Evolutionary conservation across 225 moss, liverwort and hornwort species (phyloP).

Genomic region (Sphagnum tenellum): DNA sequence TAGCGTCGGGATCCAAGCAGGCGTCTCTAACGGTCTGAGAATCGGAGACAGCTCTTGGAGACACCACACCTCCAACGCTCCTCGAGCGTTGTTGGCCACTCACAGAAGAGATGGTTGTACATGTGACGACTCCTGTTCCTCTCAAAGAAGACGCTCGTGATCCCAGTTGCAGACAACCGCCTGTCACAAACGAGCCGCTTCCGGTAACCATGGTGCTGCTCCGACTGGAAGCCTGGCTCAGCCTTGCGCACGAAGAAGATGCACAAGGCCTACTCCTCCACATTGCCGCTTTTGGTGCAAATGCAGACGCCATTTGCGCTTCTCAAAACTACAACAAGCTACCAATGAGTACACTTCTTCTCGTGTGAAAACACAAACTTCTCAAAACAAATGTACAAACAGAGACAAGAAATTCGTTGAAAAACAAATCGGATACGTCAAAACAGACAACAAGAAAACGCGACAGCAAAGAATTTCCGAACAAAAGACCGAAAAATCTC

Average conservation of each 20-base stretch:
- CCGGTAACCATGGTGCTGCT: background rate
- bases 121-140: slow-evolving; percentile 24
- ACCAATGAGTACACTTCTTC: no score
- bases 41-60: slow-evolving; percentile 55
- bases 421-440: no score
- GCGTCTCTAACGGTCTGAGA: slow-evolving; percentile 40
- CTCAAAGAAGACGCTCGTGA: slow-evolving; percentile 20
- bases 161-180: slow-evolving; percentile 26
- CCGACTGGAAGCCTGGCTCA: slow-evolving; percentile 3
- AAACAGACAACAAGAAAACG: no score
- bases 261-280: background rate
- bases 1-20: slow-evolving; percentile 51
- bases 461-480: no score
- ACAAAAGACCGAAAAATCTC: no score
- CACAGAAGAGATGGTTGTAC: slow-evolving; percentile 9
- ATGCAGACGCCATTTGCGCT: slow-evolving; percentile 31
- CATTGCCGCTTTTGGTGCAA: slow-evolving; percentile 20
- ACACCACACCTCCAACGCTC: slow-evolving; percentile 14
- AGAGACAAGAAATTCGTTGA: no score
- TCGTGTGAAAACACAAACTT: no score
- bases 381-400: no score
- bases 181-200: slow-evolving; percentile 7
- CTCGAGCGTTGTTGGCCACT: background rate
- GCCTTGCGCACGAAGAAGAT: slow-evolving; percentile 13
- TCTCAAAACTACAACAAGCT: no score